These are phyloP conservation scores for Corynespora cassiicola DNA, from an alignment of 2,329 filamentous ascomycete species.

Conservation along the genomic window DNA sequence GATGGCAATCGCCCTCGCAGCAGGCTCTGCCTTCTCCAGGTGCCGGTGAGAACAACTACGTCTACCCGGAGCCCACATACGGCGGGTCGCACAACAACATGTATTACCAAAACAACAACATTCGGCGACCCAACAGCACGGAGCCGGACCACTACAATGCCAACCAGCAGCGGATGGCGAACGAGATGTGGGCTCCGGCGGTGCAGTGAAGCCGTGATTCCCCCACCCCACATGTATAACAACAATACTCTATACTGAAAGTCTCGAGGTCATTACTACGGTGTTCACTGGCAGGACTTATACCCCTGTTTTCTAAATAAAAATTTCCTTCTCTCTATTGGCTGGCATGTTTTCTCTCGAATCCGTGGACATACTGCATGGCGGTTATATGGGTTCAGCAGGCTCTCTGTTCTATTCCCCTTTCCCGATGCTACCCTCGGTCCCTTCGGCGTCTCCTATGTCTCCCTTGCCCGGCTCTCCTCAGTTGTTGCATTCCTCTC, in stretches of 20 bases:
- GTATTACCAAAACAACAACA: constrained; percentile 75
- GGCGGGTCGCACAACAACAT: constrained; percentile 65
- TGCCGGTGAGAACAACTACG: constrained; percentile 73
- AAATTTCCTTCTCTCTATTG: constrained; percentile 36
- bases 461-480: constrained; percentile 26
- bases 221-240: constrained; percentile 35
- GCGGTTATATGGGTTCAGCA: constrained; percentile 29
- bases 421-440: constrained; percentile 20
- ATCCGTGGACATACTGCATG: constrained; percentile 31
- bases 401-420: constrained; percentile 21
- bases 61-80: constrained; percentile 78
- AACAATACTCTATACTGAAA: constrained; percentile 29
- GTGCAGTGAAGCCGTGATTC: constrained; percentile 47
- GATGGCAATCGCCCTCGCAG: constrained; percentile 87
- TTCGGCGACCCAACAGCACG: constrained; percentile 76
- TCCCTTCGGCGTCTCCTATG: constrained; percentile 27
- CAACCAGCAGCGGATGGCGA: constrained; percentile 45
- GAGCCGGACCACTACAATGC: constrained; percentile 63
- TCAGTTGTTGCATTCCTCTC: constrained; percentile 34
- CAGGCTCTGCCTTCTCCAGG: constrained; percentile 74
- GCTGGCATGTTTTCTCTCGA: constrained; percentile 37
- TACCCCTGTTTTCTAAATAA: constrained; percentile 48
- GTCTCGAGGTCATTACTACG: constrained; percentile 39
- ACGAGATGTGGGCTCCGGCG: constrained; percentile 50
- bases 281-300: constrained; percentile 48